Evolutionary conservation across 208 protist species (phyloP), one percentile per base, ranked within the genome.

Genomic region (Trypanosoma caninum): DNA sequence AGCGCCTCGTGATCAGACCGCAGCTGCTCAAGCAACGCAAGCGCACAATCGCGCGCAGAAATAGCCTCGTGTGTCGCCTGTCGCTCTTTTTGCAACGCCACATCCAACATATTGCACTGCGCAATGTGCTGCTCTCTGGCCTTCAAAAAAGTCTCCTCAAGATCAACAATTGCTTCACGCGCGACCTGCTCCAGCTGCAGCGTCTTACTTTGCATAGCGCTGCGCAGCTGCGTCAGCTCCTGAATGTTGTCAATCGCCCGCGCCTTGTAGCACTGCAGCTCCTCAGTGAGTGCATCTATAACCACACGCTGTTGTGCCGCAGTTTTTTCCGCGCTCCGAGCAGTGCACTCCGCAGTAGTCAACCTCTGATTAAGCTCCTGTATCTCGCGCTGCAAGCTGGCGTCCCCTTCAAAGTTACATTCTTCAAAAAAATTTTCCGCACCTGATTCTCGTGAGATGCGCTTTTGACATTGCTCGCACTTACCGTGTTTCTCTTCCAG

Each of bases 401-500:
- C 56, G 31, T 79, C 67, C 56, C 86, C 78, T 9, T 54, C 63
- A 14, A 75, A 78, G 51, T 86, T 72, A 1, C 62, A 57, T 45
- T 76, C 62, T 62, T 85, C 73, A 6, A 76, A 53, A 20, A 86
- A 71, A 42, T 76, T 68, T 56, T 73, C 74, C 38, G 76, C 35
- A 65, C 84, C 77, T 23, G 73, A 37, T 61, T 76, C 72, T 38
- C 58, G 57, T 14, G 63, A 62, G 54, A 71, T 72, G 41, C 72
- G 67, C 37, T 78, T 55, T 5, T 64, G 52, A 33, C 65, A 60
- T 65, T 84, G 74, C 52, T 76, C 66, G 23, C 72, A 65, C 38
- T 56, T 57, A 38, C 56, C 54, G 41, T 28, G 50, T 48, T 55
- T 50, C 61, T 76, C 67, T 7, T 56, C 64, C 41, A 74, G 23